phyloP scores from a whole-genome alignment of 371 early-diverging fungal species.

The Lichtheimia ramosa region DNA sequence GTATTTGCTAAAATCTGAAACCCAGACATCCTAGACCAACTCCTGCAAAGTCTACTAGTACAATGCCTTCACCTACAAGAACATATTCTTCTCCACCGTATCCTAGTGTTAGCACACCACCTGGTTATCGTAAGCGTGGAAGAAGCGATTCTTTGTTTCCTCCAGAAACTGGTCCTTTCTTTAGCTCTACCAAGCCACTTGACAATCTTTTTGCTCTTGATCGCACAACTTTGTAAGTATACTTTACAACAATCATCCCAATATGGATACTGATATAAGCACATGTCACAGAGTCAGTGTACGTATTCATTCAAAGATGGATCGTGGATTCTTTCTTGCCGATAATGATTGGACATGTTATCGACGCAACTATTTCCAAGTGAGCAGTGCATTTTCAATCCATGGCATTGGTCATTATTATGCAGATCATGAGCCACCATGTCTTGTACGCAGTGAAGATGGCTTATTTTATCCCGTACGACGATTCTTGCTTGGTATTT shows the following conservation, averaged over 20 bases:
- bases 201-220: slow-evolving; percentile 66
- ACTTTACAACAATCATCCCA: neutral
- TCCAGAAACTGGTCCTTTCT: slow-evolving; percentile 57
- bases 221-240: slow-evolving; percentile 54
- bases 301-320: slow-evolving; percentile 61
- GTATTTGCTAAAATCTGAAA: neutral
- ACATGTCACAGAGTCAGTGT: slow-evolving; percentile 24
- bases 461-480: slow-evolving; percentile 43
- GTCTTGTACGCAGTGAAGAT: slow-evolving; percentile 54
- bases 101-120: neutral
- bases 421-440: slow-evolving; percentile 47
- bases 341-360: slow-evolving; percentile 92
- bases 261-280: neutral
- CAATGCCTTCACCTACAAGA: slow-evolving; percentile 3
- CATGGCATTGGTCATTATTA: slow-evolving; percentile 48
- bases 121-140: slow-evolving; percentile 11
- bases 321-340: slow-evolving; percentile 81
- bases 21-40: slow-evolving; percentile 40
- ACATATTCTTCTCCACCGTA: slow-evolving; percentile 2
- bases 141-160: slow-evolving; percentile 30
- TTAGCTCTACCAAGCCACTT: slow-evolving; percentile 62
- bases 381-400: slow-evolving; percentile 75
- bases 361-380: slow-evolving; percentile 93
- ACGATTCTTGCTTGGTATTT: slow-evolving; percentile 71
- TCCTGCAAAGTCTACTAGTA: slow-evolving; percentile 8